Evolutionary conservation across 345 rosid species (phyloP).

Genomic region (Corchorus olitorius): DNA sequence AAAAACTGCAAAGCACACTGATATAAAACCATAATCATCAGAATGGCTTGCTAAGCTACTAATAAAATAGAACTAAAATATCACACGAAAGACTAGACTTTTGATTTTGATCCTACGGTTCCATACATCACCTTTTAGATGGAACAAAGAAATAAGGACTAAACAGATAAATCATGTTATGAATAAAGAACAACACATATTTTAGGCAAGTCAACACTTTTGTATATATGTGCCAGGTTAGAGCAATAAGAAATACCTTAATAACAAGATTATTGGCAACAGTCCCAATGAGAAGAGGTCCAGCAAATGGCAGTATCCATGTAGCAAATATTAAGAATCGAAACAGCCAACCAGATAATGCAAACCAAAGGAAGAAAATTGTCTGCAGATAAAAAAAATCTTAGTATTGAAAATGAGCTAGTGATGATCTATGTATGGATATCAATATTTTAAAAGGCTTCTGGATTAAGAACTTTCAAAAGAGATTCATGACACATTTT

Average conservation of each 20-base stretch:
- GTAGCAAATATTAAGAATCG: slow-evolving; percentile 68
- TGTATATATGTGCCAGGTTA: background rate
- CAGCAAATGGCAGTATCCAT: slow-evolving; percentile 91
- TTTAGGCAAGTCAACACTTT: background rate
- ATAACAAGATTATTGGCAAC: slow-evolving; percentile 85
- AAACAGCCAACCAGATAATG: slow-evolving; percentile 95
- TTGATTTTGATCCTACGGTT: background rate
- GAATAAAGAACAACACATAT: background rate
- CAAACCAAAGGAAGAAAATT: slow-evolving; percentile 89
- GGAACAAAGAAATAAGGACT: background rate
- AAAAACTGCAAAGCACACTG: background rate
- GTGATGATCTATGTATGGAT: background rate
- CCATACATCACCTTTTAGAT: background rate
- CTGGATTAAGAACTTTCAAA: background rate
- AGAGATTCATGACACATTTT: background rate
- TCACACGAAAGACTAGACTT: background rate
- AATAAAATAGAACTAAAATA: background rate
- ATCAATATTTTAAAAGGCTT: too few species aligned
- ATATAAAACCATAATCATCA: background rate
- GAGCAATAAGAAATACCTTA: slow-evolving; percentile 51
- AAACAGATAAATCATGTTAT: background rate
- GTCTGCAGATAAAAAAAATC: slow-evolving; percentile 44
- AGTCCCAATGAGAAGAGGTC: slow-evolving; percentile 91
- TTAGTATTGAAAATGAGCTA: background rate
- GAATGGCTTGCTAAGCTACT: background rate